phyloP scores from a whole-genome alignment of 176 grass and related monocot genomes.

The Guadua angustifolia region DNA sequence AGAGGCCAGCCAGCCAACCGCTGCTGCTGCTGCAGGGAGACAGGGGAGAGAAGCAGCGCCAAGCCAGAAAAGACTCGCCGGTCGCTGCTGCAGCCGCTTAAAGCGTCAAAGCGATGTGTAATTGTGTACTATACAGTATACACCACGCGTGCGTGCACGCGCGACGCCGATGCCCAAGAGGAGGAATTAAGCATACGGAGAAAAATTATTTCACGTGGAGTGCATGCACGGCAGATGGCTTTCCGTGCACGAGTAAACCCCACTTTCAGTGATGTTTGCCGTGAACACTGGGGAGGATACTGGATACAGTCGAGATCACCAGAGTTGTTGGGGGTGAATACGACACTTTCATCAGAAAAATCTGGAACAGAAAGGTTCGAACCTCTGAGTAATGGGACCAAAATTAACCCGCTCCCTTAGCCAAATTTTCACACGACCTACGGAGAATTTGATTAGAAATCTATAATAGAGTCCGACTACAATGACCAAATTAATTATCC shows the following conservation, averaged over 20 bases:
- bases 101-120: neutral
- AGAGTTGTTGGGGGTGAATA: too few relatives aligned
- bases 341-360: too few relatives aligned
- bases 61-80: slow-evolving; percentile 1
- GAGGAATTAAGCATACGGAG: neutral
- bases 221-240: neutral
- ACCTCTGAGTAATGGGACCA: too few relatives aligned
- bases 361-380: too few relatives aligned
- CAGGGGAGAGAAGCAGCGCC: slow-evolving; percentile 18
- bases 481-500: too few relatives aligned
- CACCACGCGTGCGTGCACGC: slow-evolving; percentile 7
- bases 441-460: too few relatives aligned
- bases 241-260: neutral
- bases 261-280: neutral
- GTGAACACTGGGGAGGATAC: too few relatives aligned
- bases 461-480: too few relatives aligned
- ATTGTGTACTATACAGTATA: neutral
- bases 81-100: neutral
- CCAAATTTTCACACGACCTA: too few relatives aligned
- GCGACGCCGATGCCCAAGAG: slow-evolving; percentile 24
- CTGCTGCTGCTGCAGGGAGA: neutral
- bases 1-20: neutral
- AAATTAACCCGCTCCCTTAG: too few relatives aligned
- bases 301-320: too few relatives aligned
- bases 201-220: neutral